Evolutionary conservation across 2,329 filamentous ascomycete genomes (phyloP).

Genomic region (Tolypocladium tropicale): DNA sequence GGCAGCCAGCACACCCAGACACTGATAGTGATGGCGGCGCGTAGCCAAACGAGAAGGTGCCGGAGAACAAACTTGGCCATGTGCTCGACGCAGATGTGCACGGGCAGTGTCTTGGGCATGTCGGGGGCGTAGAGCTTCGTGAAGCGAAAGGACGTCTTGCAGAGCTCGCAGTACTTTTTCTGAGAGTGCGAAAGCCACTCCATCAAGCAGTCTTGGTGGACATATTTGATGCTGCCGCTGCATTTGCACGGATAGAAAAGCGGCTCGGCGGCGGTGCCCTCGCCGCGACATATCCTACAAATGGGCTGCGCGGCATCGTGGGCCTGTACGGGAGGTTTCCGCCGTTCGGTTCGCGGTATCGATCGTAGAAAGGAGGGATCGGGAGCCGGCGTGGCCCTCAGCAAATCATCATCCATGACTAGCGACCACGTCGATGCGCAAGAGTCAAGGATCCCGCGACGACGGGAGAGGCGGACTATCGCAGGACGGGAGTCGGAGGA

Average conservation of each 20-base stretch:
- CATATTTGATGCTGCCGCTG: slow-evolving; percentile 96
- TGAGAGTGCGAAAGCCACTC: slow-evolving; percentile 98
- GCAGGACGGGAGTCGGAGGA: not conserved
- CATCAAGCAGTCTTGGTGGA: slow-evolving; percentile 97
- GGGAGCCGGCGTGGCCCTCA: not conserved
- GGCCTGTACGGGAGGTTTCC: slow-evolving; percentile 8
- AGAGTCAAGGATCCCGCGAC: not conserved
- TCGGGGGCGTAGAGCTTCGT: slow-evolving; percentile 93
- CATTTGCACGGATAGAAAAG: slow-evolving; percentile 98
- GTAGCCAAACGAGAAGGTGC: slow-evolving; percentile 66
- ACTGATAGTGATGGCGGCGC: slow-evolving; percentile 65
- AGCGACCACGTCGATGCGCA: not conserved
- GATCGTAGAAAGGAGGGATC: not conserved
- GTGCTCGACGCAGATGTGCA: slow-evolving; percentile 70
- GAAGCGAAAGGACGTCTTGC: slow-evolving; percentile 96
- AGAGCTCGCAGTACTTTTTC: slow-evolving; percentile 98
- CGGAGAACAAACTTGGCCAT: slow-evolving; percentile 62
- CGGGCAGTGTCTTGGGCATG: slow-evolving; percentile 80
- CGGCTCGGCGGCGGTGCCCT: slow-evolving; percentile 71
- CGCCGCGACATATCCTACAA: slow-evolving; percentile 94
- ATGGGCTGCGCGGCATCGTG: slow-evolving; percentile 50
- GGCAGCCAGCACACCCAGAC: slow-evolving; percentile 88
- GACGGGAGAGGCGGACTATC: not conserved
- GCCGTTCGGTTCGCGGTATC: slow-evolving; percentile 9
- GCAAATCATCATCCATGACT: not conserved